Conservation (phyloP, 257 asterid genomes). For the Lycium barbarum region DNA sequence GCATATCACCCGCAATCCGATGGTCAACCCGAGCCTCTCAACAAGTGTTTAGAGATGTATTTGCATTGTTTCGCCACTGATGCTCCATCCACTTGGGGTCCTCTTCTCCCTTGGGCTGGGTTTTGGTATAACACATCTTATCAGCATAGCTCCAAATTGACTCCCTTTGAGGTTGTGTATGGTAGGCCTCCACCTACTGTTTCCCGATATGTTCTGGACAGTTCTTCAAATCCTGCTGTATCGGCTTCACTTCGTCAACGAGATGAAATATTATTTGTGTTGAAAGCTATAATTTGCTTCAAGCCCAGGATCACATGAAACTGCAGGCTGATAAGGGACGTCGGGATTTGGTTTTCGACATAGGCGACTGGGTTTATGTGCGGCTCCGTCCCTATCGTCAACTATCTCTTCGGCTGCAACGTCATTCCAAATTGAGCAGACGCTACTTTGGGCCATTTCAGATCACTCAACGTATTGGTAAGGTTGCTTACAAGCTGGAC, state of each 20-base stretch:
- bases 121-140: background rate
- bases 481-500: background rate
- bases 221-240: rapidly evolving
- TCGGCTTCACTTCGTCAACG: background rate
- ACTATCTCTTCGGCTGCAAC: background rate
- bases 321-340: background rate
- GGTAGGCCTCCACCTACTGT: background rate
- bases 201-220: background rate
- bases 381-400: background rate
- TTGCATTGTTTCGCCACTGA: background rate
- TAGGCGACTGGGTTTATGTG: background rate
- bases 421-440: background rate
- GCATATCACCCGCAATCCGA: constrained; percentile 8
- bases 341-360: background rate
- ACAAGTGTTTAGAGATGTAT: background rate
- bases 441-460: background rate
- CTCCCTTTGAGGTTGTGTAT: constrained; percentile 10
- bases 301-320: background rate
- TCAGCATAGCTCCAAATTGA: background rate
- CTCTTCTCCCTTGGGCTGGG: background rate
- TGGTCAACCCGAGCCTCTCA: background rate
- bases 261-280: background rate
- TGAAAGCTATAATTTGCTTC: background rate
- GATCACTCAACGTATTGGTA: background rate
- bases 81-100: background rate